Percentiles rank a stretch among this genome's conserved stretches.
Conservation (phyloP, 768 basidiomycete genomes). For the Pleurotus ostreatus region DNA sequence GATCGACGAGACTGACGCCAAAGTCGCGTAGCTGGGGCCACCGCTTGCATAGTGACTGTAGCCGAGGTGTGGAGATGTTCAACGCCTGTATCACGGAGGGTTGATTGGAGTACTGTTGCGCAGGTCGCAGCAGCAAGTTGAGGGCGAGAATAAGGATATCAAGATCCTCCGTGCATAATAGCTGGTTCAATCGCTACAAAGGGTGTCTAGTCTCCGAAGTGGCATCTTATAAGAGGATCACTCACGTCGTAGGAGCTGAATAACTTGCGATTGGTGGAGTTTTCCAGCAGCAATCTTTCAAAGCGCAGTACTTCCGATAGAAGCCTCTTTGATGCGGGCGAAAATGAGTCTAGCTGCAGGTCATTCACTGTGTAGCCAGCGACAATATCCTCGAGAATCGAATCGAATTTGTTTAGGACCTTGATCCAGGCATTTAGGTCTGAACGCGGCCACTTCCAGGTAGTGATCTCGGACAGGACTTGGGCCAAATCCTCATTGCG, state of each 20-base stretch:
- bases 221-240: constrained; percentile 14
- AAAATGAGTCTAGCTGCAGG: constrained; percentile 77
- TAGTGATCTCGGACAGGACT: constrained; percentile 63
- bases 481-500: constrained; percentile 68
- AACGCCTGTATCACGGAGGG: constrained; percentile 79
- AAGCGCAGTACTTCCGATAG: constrained; percentile 85
- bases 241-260: constrained; percentile 96
- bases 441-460: constrained; percentile 94
- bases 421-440: constrained; percentile 97
- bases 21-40: constrained; percentile 83
- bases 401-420: constrained; percentile 94
- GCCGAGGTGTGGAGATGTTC: constrained; percentile 76
- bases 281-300: constrained; percentile 87
- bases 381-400: constrained; percentile 78
- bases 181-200: constrained; percentile 78
- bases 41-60: constrained; percentile 79
- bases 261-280: constrained; percentile 96
- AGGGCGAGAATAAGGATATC: constrained; percentile 83
- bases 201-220: constrained; percentile 8
- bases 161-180: constrained; percentile 85
- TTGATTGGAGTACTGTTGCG: constrained; percentile 91
- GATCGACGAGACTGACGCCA: constrained; percentile 70
- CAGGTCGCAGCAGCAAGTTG: constrained; percentile 84
- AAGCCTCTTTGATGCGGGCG: constrained; percentile 65
- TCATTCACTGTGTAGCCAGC: constrained; percentile 83